Evolutionary conservation across 2,329 filamentous ascomycete species (phyloP), one percentile per base, ranked within the genome.

Genomic region (Trichoderma hamatum): DNA sequence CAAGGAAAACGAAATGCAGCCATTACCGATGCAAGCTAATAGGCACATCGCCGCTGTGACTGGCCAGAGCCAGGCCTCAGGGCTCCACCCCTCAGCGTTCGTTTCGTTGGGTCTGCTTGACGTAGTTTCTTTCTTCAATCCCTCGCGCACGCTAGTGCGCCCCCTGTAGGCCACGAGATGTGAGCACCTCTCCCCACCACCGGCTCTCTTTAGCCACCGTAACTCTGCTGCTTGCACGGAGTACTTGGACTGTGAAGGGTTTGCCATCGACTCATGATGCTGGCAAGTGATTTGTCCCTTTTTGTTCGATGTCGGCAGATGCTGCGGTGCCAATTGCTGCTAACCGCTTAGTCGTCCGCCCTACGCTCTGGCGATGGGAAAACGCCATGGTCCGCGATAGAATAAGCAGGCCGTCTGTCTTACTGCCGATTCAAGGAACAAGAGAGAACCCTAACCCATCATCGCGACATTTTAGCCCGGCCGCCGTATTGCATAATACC

Each of bases 391-490:
- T 36, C 28, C 30, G 54, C 19, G 10, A 58, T n/a, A 34, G 21
- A 39, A 21, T 59, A 59, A 59, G 56, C 56, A 43, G 13, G 19
- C 34, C 55, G 16, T 39, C 16, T 24, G 21, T 61, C 59, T 30
- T 26, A 26, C 19, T 11, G 26, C 54, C 28, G 39, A 19, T 21
- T 39, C 11, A 19, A 24, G 9, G 36, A 9, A 49, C 3, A 49
- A 26, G 46, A 66, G 36, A n/a, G 34, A 66, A 66, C 52, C 52
- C 63, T 58, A 34, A 66, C 63, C 54, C 63, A 67, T 54, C 39
- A 67, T 67, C 63, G 63, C 63, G 63, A 67, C 63, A 67, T 67
- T 67, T 66, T 34, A 39, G 24, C 54, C 60, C 54, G 54, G 49
- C 28, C 63, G 28, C 54, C 63, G 54, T 11, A 59, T 30, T 43